These are phyloP conservation scores for Paraurostyla sp. DNA, from an alignment of 73 alveolate species.

Conservation along the genomic window DNA sequence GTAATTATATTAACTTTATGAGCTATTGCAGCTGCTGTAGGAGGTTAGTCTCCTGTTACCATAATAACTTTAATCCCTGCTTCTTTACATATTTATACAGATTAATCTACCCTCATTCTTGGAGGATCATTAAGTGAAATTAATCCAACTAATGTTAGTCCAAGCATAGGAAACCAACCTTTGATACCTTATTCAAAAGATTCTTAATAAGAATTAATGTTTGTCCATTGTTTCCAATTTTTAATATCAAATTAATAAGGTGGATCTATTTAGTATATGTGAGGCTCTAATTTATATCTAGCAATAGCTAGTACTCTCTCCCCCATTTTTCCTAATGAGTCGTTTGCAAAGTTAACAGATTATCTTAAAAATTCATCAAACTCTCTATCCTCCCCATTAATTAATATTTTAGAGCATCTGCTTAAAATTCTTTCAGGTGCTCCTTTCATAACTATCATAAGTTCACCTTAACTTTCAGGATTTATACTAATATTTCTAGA, in stretches of 20 bases:
- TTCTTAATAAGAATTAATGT: neutral
- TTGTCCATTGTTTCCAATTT: neutral
- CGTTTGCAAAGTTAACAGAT: conserved; percentile 66
- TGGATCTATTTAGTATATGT: conserved; percentile 53
- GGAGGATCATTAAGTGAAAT: no score
- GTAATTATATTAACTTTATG: no score
- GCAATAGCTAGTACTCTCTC: conserved; percentile 91
- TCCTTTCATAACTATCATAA: no score
- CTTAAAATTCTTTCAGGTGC: no score
- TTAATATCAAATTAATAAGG: no score
- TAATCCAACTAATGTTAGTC: no score
- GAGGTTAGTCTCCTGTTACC: conserved; percentile 97
- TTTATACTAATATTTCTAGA: conserved; percentile 86
- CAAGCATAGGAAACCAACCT: conserved; percentile 70
- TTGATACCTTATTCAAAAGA: neutral
- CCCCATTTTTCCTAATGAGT: conserved; percentile 85
- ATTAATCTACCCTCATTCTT: no score
- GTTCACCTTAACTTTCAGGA: no score
- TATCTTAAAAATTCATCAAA: conserved; percentile 68
- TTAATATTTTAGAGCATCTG: neutral
- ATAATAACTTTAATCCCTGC: conserved; percentile 97
- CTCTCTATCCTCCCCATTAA: conserved; percentile 35
- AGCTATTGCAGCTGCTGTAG: conserved; percentile 98
- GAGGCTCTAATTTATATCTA: no score
- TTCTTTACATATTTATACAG: conserved; percentile 85